Base-by-base conservation (phyloP, 2,329 filamentous ascomycete genomes). In the Triangularia setosa region DNA sequence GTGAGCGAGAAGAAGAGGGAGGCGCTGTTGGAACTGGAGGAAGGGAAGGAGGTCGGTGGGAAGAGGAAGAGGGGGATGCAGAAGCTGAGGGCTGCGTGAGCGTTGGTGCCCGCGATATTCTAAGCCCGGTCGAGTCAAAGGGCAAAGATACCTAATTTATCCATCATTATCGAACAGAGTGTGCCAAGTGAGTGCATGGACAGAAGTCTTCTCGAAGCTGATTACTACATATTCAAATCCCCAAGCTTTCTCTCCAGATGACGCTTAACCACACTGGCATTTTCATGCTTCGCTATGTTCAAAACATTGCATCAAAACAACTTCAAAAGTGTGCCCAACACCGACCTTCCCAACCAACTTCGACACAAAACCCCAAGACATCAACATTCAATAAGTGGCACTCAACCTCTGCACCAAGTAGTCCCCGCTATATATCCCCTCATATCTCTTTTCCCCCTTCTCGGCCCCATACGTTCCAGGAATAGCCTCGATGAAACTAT, bases 1-100 rank as follows among this genome's bases (percentile, higher is more conserved):
- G 95, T 99, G 5, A 90, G 91, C n/a, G 91, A 96, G 81, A 96
- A 94, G 85, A 97, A 97, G 84, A 85, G 93, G 64, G 93, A 97
- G 78, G 95, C 94, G 0, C 75, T 94, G 75, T 77, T 97, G 71
- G 92, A 96, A 77, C 92, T 98, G 69, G 95, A 97, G 75, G 92
- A 98, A 78, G 90, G 91, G 11, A 89, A 90, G 71, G 93, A 98
- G 78, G 92, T 97, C 4, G 87, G 90, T 63, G 95, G 95, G n/a
- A 95, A 96, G 80, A 79, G 87, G 71, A 89, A 88, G 77, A 78
- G 84, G 65, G 81, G 78, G 12, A 87, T 85, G 79, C 78, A 83
- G 72, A 89, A 86, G 78, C 72, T 87, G 48, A 77, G 79, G 40
- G 72, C 73, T 21, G 16, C 48, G 9, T 68, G 56, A 28, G 21